Evolutionary conservation across 495 filamentous ascomycete genomes (phyloP).

Genomic region (Trichoderma erinaceum): DNA sequence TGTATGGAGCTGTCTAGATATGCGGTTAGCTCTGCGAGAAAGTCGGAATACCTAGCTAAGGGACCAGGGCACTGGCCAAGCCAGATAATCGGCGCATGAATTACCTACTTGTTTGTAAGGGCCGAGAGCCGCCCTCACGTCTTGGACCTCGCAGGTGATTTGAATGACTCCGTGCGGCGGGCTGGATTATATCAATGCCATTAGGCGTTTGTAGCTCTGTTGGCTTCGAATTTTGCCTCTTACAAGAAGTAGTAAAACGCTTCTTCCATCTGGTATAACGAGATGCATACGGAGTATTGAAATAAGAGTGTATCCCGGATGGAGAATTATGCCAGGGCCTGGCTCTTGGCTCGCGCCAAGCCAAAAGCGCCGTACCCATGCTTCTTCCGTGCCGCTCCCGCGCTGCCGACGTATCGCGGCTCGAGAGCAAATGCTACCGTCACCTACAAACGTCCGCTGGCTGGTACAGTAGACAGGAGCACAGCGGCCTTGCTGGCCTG

Average conservation of each 20-base stretch:
- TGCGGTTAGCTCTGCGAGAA: too few species aligned
- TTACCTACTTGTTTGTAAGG: too few species aligned
- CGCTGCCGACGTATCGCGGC: conserved; percentile 8
- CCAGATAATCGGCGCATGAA: too few species aligned
- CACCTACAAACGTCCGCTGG: neutral
- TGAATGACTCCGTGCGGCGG: too few species aligned
- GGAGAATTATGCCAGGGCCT: conserved; percentile 9
- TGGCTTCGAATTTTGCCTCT: too few species aligned
- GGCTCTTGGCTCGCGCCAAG: conserved; percentile 8
- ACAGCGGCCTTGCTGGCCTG: neutral
- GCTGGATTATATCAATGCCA: too few species aligned
- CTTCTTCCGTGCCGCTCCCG: conserved; percentile 10
- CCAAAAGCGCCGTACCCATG: neutral
- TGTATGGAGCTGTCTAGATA: neutral
- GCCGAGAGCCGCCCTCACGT: too few species aligned
- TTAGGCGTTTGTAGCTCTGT: too few species aligned
- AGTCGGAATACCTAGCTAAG: too few species aligned
- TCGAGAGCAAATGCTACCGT: neutral
- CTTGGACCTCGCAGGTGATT: too few species aligned
- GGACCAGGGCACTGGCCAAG: too few species aligned
- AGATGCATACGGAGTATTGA: conserved; percentile 4
- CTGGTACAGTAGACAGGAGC: neutral
- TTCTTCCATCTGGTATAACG: neutral
- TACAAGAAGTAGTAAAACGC: neutral
- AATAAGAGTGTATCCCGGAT: conserved; percentile 7